Percentiles rank a stretch among this genome's conserved stretches.
These are phyloP conservation scores for Aspergillus wentii DNA, from an alignment of 495 filamentous ascomycete species.

Conservation along the genomic window DNA sequence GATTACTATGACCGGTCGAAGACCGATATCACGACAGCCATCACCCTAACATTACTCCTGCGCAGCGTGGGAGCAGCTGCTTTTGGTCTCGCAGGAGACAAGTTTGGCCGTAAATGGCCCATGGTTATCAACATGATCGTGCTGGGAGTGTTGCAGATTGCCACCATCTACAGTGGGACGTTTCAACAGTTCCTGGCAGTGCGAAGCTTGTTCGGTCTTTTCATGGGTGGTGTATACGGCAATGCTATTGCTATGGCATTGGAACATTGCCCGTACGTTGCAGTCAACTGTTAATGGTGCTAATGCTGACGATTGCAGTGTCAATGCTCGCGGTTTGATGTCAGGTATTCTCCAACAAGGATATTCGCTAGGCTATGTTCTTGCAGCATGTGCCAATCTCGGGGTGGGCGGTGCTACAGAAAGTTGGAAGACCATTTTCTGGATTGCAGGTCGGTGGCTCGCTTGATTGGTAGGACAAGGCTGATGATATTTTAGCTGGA, in stretches of 20 bases:
- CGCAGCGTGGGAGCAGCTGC: slow-evolving; percentile 64
- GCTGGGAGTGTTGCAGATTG: slow-evolving; percentile 63
- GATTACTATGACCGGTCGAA: slow-evolving; percentile 59
- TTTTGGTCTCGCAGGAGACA: slow-evolving; percentile 70
- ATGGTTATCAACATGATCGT: slow-evolving; percentile 69
- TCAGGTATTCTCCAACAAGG: slow-evolving; percentile 76
- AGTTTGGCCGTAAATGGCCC: slow-evolving; percentile 76
- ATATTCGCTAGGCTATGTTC: slow-evolving; percentile 69
- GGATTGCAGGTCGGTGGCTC: slow-evolving; percentile 37
- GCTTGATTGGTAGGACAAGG: neutral
- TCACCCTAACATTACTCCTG: slow-evolving; percentile 68
- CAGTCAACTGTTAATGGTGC: too few species aligned
- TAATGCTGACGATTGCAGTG: slow-evolving; percentile 16
- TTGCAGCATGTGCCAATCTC: slow-evolving; percentile 66
- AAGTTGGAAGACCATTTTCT: slow-evolving; percentile 63
- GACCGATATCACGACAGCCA: slow-evolving; percentile 66
- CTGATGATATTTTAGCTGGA: slow-evolving; percentile 33
- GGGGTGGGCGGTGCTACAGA: slow-evolving; percentile 53
- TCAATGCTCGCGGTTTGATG: slow-evolving; percentile 66
- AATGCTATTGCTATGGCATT: slow-evolving; percentile 78
- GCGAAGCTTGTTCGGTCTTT: slow-evolving; percentile 66
- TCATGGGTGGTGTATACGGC: slow-evolving; percentile 81
- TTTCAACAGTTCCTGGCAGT: slow-evolving; percentile 69
- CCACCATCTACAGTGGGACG: slow-evolving; percentile 62
- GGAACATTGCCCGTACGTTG: slow-evolving; percentile 61